Conservation (phyloP, 2,329 filamentous ascomycete genomes). For the Epichloe scottii region DNA sequence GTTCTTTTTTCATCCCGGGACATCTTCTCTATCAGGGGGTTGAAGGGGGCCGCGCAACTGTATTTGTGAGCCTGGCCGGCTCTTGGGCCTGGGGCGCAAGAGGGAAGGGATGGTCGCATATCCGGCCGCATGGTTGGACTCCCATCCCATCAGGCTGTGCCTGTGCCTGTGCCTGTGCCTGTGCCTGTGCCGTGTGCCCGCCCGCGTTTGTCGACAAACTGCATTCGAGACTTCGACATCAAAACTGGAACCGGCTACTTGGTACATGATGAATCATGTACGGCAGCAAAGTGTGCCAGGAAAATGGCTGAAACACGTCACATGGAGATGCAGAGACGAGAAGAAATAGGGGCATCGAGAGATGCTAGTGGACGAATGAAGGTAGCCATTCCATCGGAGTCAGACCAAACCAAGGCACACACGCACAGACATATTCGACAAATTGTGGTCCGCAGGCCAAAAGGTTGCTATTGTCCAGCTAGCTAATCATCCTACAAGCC, state of each 20-base stretch:
- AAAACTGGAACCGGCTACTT: background rate
- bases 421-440: too few relatives aligned
- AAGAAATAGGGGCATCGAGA: background rate
- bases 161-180: background rate
- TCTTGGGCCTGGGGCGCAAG: conserved; percentile 3
- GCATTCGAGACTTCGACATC: background rate
- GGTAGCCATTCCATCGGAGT: background rate
- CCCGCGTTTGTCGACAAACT: background rate
- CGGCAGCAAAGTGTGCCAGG: background rate
- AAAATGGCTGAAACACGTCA: background rate
- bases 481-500: background rate
- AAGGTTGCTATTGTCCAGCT: background rate
- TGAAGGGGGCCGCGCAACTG: too few relatives aligned
- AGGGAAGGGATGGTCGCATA: background rate
- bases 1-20: too few relatives aligned
- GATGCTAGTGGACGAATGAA: background rate
- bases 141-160: background rate
- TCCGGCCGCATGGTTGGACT: background rate
- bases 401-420: background rate
- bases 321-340: background rate
- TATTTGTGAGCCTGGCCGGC: conserved; percentile 1
- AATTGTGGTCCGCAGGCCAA: background rate
- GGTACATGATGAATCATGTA: background rate
- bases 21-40: too few relatives aligned
- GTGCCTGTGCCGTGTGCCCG: background rate